Evolutionary conservation across 2,329 filamentous ascomycete species (phyloP).

Genomic region (Ascosphaera pollenicola): DNA sequence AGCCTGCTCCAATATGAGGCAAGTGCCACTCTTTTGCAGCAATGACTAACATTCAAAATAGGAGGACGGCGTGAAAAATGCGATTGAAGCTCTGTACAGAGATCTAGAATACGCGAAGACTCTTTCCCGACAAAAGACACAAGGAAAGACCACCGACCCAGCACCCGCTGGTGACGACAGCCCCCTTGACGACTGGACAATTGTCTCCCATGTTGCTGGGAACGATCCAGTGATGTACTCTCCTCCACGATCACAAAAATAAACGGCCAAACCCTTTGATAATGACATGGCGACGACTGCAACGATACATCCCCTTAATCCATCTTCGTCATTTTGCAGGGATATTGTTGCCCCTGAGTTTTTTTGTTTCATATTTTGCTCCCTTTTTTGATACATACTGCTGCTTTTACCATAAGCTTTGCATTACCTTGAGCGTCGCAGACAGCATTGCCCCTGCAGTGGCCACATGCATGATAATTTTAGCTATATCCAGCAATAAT

Average conservation of each 20-base stretch:
- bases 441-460: too few species aligned
- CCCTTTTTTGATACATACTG: too few species aligned
- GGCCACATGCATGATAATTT: too few species aligned
- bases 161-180: neutral
- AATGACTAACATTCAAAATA: slow-evolving; percentile 19
- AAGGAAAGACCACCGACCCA: neutral
- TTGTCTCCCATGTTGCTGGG: neutral
- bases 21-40: slow-evolving; percentile 1
- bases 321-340: too few species aligned
- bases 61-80: slow-evolving; percentile 77
- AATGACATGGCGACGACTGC: too few species aligned
- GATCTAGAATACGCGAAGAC: slow-evolving; percentile 83
- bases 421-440: too few species aligned
- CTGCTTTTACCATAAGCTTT: too few species aligned
- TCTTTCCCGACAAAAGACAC: slow-evolving; percentile 41
- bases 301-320: too few species aligned
- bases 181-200: neutral
- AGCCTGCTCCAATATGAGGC: slow-evolving; percentile 9
- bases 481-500: too few species aligned
- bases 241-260: neutral
- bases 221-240: neutral
- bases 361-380: too few species aligned
- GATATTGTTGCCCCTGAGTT: too few species aligned
- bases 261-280: too few species aligned
- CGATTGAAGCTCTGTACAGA: slow-evolving; percentile 82